phyloP scores from a whole-genome alignment of 306 rosid species.

The Fagus sylvatica region DNA sequence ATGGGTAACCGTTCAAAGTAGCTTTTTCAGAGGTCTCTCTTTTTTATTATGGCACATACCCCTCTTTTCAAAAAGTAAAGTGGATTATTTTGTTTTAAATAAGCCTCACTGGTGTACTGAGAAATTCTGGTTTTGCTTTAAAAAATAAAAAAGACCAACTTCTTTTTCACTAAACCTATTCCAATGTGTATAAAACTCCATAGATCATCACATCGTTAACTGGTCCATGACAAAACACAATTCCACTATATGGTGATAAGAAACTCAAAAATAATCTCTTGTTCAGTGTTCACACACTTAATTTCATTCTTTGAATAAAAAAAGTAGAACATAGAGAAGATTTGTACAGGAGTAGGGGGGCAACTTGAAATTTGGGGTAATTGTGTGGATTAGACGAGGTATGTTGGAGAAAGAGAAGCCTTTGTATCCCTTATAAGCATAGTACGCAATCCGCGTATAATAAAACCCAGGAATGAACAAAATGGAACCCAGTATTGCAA shows the following conservation, averaged over 20 bases:
- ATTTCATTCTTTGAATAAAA: too few relatives aligned
- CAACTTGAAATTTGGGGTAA: not conserved
- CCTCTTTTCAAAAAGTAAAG: slow-evolving; percentile 30
- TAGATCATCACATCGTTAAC: not conserved
- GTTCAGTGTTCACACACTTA: too few relatives aligned
- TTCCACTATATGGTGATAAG: not conserved
- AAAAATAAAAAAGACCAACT: not conserved
- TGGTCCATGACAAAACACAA: not conserved
- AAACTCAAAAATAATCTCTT: not conserved
- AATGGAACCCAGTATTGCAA: slow-evolving; percentile 74
- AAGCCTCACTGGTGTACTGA: not conserved
- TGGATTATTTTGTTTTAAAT: not conserved
- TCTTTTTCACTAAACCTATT: slow-evolving; percentile 1
- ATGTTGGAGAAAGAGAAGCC: slow-evolving; percentile 98
- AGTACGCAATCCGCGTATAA: slow-evolving; percentile 96
- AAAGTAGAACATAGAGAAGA: not conserved
- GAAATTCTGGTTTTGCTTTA: not conserved
- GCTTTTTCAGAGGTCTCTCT: slow-evolving; percentile 34
- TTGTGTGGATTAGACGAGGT: slow-evolving; percentile 55
- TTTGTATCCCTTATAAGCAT: slow-evolving; percentile 94
- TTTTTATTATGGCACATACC: slow-evolving; percentile 33
- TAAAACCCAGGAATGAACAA: slow-evolving; percentile 96
- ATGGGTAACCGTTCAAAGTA: slow-evolving; percentile 38
- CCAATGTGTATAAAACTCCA: not conserved
- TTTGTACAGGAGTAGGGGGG: not conserved